Conservation (phyloP, 345 rosid genomes). For the Boechera divaricarpa region DNA sequence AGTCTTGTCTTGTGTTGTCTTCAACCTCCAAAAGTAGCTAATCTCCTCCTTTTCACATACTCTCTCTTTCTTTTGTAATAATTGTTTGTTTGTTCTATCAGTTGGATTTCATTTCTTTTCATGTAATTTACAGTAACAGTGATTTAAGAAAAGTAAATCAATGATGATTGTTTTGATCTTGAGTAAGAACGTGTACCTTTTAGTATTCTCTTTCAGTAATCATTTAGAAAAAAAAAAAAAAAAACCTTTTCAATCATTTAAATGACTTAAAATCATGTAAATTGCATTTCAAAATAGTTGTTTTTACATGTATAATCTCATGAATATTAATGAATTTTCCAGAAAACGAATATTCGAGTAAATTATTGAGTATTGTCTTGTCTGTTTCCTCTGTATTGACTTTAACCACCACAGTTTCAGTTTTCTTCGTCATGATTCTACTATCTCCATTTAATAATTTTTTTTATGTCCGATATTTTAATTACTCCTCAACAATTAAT, state of each 20-base stretch:
- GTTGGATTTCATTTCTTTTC: slow-evolving; percentile 8
- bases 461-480: slow-evolving; percentile 20
- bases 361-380: slow-evolving; percentile 31
- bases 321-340: background rate
- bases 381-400: slow-evolving; percentile 17
- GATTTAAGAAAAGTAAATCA: slow-evolving; percentile 20
- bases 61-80: slow-evolving; percentile 14
- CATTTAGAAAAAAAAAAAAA: no score
- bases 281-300: background rate
- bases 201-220: background rate
- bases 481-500: background rate
- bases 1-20: slow-evolving; percentile 19
- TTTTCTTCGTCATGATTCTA: slow-evolving; percentile 25
- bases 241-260: no score
- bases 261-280: background rate
- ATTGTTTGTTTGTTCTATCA: background rate
- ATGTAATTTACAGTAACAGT: slow-evolving; percentile 15
- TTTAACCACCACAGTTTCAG: background rate
- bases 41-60: slow-evolving; percentile 1
- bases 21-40: slow-evolving; percentile 17
- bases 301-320: background rate
- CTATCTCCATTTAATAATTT: slow-evolving; percentile 24
- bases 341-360: slow-evolving; percentile 9
- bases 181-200: background rate
- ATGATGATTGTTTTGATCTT: slow-evolving; percentile 28